These are phyloP conservation scores for Olyra latifolia DNA, from an alignment of 176 grass and related monocot genomes.

Conservation along the genomic window DNA sequence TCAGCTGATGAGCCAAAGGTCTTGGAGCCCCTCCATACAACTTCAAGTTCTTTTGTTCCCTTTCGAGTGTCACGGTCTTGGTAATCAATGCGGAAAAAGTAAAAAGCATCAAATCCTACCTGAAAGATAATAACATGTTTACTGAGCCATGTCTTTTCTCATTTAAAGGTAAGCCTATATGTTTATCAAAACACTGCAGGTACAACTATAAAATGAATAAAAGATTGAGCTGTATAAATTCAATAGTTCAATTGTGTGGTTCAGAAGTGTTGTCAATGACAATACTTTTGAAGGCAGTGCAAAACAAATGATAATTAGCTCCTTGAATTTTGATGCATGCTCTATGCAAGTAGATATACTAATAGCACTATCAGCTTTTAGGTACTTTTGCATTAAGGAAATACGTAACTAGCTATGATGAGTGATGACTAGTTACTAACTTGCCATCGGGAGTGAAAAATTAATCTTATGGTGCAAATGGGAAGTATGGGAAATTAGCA, in stretches of 20 bases:
- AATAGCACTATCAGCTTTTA: not conserved
- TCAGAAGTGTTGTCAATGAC: conserved; percentile 4
- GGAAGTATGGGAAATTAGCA: not conserved
- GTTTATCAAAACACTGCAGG: not conserved
- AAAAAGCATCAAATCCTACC: conserved; percentile 96
- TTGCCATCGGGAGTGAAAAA: not conserved
- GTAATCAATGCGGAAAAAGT: conserved; percentile 93
- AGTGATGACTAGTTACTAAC: not conserved
- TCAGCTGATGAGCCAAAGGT: conserved; percentile 78
- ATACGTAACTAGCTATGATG: not conserved
- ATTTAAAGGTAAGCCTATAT: not conserved
- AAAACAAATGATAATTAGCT: not conserved
- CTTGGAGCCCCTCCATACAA: conserved; percentile 90
- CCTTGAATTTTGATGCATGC: not conserved
- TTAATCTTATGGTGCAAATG: not conserved
- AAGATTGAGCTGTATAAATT: not conserved
- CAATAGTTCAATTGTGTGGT: conserved; percentile 6
- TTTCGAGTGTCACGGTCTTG: conserved; percentile 81
- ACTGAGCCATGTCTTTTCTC: not conserved
- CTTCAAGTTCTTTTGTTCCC: conserved; percentile 76
- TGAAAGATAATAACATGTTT: conserved; percentile 37
- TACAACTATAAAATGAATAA: not conserved
- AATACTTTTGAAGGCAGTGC: not conserved
- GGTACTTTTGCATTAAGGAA: not conserved
- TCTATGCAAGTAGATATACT: conserved; percentile 6